Evolutionary conservation across 371 early-diverging fungal genomes (phyloP), one percentile per base, ranked within the genome.

Genomic region (Apophysomyces elegans): DNA sequence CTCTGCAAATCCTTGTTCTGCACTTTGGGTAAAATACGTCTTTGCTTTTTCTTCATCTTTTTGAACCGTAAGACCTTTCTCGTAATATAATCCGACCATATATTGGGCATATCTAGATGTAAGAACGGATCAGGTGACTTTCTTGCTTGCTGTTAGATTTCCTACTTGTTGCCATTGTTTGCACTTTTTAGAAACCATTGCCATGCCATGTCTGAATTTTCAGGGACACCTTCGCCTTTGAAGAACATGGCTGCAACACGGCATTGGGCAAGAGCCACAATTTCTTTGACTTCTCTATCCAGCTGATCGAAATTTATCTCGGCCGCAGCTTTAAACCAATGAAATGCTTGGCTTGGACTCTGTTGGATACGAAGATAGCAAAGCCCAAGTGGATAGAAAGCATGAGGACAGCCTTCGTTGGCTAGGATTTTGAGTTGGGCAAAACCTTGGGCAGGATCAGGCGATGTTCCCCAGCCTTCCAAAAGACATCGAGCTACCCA

Each of bases 291-390:
- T 61, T 88, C 82, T 9, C 81, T 72, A 64, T 83, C 87, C 12
- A 80, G 81, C 56, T 83, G 73, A 1, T 84, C 91, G 36, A 91
- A 74, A 58, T 88, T 82, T 62, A 90, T 79, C 68, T 90, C 86
- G 7, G 93, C 90, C 21, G 90, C 81, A 41, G 76, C 82, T 8
- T 67, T 62, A 72, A 91, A 94, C 88, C 91, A 90, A 7, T 65
- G 59, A 3, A 85, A 81, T 0, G 94, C 93, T 21, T 58, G 6
- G 39, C n/a, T 12, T 36, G 16, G 45, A 45, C n/a, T 41, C 1
- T 18, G 8, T 45, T 37, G 62, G 9, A 41, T 43, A 11, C 32
- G 60, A 32, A 69, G 68, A 46, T 75, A 83, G 41, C 79, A 80
- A 50, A 71, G 67, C 8, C 73, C 83, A 8, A 83, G 61, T 26